A percentile compares a stretch with the other conserved stretches of the same genome.
Evolutionary conservation across 306 rosid genomes (phyloP).

Genomic region (Acacia confusa): DNA sequence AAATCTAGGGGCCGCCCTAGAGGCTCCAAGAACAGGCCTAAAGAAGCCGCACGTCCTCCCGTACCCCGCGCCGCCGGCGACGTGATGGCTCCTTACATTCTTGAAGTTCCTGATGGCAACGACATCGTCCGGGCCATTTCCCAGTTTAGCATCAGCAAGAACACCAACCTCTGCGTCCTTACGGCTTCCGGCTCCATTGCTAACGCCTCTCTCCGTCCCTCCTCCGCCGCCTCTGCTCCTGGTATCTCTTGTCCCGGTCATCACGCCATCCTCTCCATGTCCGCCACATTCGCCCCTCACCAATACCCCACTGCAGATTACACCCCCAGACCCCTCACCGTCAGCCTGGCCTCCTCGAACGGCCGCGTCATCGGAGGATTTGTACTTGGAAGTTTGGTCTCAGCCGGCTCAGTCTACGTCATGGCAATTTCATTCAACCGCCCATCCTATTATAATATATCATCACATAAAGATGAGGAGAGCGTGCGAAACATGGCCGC

Average conservation of each 20-base stretch:
- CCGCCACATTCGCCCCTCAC: constrained; percentile 59
- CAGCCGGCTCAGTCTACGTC: constrained; percentile 63
- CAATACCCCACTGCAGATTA: constrained; percentile 25
- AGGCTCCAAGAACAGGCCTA: constrained; percentile 86
- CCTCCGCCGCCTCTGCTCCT: constrained; percentile 37
- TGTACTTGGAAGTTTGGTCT: constrained; percentile 50
- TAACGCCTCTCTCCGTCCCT: constrained; percentile 68
- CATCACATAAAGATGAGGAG: constrained; percentile 54
- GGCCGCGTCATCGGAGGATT: constrained; percentile 83
- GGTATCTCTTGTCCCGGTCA: constrained; percentile 65
- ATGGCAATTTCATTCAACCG: constrained; percentile 66
- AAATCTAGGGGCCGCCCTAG: constrained; percentile 87
- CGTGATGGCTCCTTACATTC: constrained; percentile 63
- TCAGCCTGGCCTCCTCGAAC: constrained; percentile 59
- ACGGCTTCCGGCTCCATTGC: constrained; percentile 70
- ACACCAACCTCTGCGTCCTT: constrained; percentile 57
- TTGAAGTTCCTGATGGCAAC: constrained; percentile 62
- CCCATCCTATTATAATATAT: constrained; percentile 61
- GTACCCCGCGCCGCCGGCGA: constrained; percentile 55
- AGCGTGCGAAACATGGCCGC: constrained; percentile 21
- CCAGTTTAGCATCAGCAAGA: constrained; percentile 59
- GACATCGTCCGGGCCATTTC: constrained; percentile 67
- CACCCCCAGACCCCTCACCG: constrained; percentile 50
- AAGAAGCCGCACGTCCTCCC: constrained; percentile 37
- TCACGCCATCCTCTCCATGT: constrained; percentile 65